Evolutionary conservation across 2,329 filamentous ascomycete genomes (phyloP), one percentile per base, ranked within the genome.

Genomic region (Cercospora sojina): DNA sequence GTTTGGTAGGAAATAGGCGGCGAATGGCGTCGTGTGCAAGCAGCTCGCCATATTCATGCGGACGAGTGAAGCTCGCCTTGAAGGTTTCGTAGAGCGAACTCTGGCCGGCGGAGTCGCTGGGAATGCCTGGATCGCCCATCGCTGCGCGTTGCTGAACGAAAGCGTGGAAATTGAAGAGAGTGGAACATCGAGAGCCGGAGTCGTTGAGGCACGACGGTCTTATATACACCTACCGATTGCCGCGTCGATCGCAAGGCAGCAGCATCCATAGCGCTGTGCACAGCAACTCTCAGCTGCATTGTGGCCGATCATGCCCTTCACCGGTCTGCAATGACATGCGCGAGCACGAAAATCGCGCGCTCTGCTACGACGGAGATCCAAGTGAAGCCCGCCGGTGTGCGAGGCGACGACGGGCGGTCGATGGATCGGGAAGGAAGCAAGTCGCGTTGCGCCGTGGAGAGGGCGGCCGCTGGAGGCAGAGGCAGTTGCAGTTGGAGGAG

Each of bases 1-100:
- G 64, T 29, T 66, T 58, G 35, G 57, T 60, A n/a, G 64, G 66
- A 23, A 66, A 59, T 18, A 62, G 47, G 1, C 43, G 51, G 6
- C 67, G 56, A 16, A 70, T 35, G 16, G 63, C 62, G 25, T 70
- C 69, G 43, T 67, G 43, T 23, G 65, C 57, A 27, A 62, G 58
- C 2, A 70, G 62, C 35, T 69, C 69, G 9, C 58, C 49, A 43
- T 70, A 63, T 5, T 55, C 41, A 23, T 57, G 38, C 9, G 23
- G 20, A 3, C 49, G 62, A 6, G 68, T 66, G 41, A 64, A 63
- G 25, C 56, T 49, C 8, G 64, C 27, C 43, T 64, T 67, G 38
- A 58, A 65, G 5, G 49, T 47, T 38, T 65, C 47, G n/a, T 66
- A 70, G 27, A 66, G 32, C 10, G 59, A 57, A 13, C 10, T 43